These are phyloP conservation scores for Aureobasidium zeae DNA, from an alignment of 2,329 filamentous ascomycete genomes.

Conservation along the genomic window DNA sequence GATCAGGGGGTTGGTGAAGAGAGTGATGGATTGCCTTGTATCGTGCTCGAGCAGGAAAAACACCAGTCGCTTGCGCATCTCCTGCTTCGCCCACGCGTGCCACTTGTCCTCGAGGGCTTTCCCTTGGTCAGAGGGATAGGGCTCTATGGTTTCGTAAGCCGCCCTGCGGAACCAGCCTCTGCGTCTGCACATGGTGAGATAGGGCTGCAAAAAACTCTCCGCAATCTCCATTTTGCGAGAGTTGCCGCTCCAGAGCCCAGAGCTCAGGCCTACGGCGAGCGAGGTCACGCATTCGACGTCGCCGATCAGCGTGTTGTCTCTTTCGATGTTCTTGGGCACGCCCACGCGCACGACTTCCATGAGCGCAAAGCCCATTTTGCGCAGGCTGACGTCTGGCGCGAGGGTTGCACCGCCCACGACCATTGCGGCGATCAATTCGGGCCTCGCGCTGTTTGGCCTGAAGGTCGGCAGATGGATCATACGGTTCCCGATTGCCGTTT, in stretches of 20 bases:
- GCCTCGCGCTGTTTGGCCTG: conserved; percentile 44
- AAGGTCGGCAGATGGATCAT: conserved; percentile 57
- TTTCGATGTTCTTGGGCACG: conserved; percentile 36
- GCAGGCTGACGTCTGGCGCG: conserved; percentile 48
- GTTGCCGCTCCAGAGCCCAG: conserved; percentile 51
- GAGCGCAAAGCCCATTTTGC: conserved; percentile 50
- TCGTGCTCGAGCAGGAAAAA: conserved; percentile 59
- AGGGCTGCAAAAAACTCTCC: conserved; percentile 47
- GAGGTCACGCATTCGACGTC: conserved; percentile 45
- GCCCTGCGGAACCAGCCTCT: conserved; percentile 49
- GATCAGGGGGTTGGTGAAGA: conserved; percentile 55
- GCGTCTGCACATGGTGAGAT: conserved; percentile 46
- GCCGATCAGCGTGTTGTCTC: conserved; percentile 42
- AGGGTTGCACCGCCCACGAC: conserved; percentile 52
- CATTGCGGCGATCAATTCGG: conserved; percentile 52
- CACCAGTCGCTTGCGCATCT: conserved; percentile 58
- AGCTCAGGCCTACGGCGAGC: conserved; percentile 42
- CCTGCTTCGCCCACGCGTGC: conserved; percentile 51
- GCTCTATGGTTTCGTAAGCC: conserved; percentile 35
- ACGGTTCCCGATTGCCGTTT: conserved; percentile 34
- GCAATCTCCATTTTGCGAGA: conserved; percentile 51
- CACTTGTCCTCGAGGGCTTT: conserved; percentile 54
- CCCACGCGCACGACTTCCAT: conserved; percentile 40
- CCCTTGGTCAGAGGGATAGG: conserved; percentile 47
- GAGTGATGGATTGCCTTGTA: conserved; percentile 57